These are phyloP conservation scores for Nakaseomyces nivariensis DNA, from an alignment of 1,139 yeast genomes.

Conservation along the genomic window DNA sequence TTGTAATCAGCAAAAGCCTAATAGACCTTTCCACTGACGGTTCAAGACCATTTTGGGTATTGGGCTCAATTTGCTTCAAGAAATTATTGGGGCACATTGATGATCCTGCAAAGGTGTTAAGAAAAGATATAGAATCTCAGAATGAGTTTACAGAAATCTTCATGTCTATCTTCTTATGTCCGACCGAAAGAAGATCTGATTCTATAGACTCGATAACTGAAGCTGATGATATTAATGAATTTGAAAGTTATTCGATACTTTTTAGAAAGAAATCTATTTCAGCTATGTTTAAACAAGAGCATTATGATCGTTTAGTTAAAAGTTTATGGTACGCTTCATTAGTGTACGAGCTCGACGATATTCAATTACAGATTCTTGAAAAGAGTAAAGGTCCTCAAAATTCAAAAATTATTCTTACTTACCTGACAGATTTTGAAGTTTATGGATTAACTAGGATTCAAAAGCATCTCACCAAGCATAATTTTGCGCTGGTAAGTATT, in stretches of 20 bases:
- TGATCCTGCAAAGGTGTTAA: constrained; percentile 33
- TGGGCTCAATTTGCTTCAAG: constrained; percentile 32
- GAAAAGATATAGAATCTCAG: constrained; percentile 10
- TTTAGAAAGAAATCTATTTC: constrained; percentile 35
- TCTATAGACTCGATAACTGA: constrained; percentile 34
- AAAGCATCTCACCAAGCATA: constrained; percentile 30
- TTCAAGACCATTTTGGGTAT: constrained; percentile 26
- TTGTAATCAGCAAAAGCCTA: constrained; percentile 32
- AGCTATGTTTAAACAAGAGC: constrained; percentile 22
- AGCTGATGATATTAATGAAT: constrained; percentile 40
- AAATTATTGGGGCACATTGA: constrained; percentile 35
- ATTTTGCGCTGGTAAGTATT: constrained; percentile 40
- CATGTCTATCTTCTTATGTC: constrained; percentile 15
- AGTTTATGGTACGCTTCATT: constrained; percentile 42
- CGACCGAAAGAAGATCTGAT: constrained; percentile 17
- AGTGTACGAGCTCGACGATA: constrained; percentile 40
- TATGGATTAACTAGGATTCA: constrained; percentile 43
- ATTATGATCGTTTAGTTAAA: constrained; percentile 37
- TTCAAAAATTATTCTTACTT: constrained; percentile 26
- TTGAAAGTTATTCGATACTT: constrained; percentile 34
- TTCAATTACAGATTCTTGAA: constrained; percentile 33
- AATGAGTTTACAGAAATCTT: constrained; percentile 16
- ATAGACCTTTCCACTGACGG: constrained; percentile 30
- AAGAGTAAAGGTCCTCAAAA: constrained; percentile 25
- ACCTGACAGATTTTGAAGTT: constrained; percentile 31